A percentile compares a stretch with the other conserved stretches of the same genome.
Evolutionary conservation across 225 moss, liverwort and hornwort species (phyloP).

Genomic region (Polytrichum formosum): DNA sequence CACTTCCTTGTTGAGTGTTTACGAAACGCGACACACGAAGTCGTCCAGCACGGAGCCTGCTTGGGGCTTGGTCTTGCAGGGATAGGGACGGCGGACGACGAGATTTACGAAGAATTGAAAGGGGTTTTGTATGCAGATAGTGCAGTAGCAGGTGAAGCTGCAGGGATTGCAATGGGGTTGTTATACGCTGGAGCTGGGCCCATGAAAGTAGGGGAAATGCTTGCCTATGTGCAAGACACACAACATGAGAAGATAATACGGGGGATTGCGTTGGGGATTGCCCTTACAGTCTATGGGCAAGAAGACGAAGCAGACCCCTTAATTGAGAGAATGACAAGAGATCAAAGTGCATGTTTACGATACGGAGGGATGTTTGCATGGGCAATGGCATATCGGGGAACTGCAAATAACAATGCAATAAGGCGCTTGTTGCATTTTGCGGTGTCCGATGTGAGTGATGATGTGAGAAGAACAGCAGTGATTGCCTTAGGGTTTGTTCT

Average conservation of each 20-base stretch:
- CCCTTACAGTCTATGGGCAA: slow-evolving; percentile 77
- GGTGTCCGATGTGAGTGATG: slow-evolving; percentile 51
- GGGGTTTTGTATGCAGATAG: slow-evolving; percentile 71
- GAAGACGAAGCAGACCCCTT: slow-evolving; percentile 88
- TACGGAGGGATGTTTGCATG: slow-evolving; percentile 66
- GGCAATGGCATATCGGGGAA: slow-evolving; percentile 64
- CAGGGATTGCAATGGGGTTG: slow-evolving; percentile 88
- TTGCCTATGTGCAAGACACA: slow-evolving; percentile 75
- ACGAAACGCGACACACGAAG: slow-evolving; percentile 79
- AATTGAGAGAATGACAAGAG: slow-evolving; percentile 82
- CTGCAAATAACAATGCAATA: slow-evolving; percentile 61
- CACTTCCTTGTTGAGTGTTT: slow-evolving; percentile 73
- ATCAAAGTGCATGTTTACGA: slow-evolving; percentile 42
- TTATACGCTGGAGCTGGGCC: slow-evolving; percentile 75
- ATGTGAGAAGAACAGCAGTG: slow-evolving; percentile 57
- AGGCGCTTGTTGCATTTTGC: slow-evolving; percentile 54
- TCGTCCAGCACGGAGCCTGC: slow-evolving; percentile 92
- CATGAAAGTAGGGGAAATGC: slow-evolving; percentile 83
- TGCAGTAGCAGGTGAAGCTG: slow-evolving; percentile 97
- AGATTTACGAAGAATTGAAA: slow-evolving; percentile 88
- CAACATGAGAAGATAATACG: slow-evolving; percentile 86
- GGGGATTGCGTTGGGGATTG: slow-evolving; percentile 81
- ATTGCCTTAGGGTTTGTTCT: slow-evolving; percentile 62
- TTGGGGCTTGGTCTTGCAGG: slow-evolving; percentile 87
- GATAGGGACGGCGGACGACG: slow-evolving; percentile 86